Evolutionary conservation across 805 yeast genomes (phyloP), one percentile per base, ranked within the genome.

Genomic region (Starmerella gropengiesseri): DNA sequence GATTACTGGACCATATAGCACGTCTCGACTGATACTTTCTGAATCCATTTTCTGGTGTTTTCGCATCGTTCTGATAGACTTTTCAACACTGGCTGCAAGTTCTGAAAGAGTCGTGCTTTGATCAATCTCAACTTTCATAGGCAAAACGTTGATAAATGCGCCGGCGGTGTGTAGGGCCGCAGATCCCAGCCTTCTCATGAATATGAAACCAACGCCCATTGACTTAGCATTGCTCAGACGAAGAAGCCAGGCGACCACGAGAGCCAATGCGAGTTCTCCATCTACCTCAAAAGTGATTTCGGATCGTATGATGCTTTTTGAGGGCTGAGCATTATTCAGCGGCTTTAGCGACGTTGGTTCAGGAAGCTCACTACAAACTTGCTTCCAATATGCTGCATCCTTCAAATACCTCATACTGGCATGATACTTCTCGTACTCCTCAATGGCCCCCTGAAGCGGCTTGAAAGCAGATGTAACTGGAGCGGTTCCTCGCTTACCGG

Each of bases 141-240:
- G 50, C 2, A 47, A 34, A 13, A 47, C 50, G 20, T 47, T 47
- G 33, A 47, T 47, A 20, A 47, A 43, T 11, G 50, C 31, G 1
- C 50, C 50, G 2, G 45, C 44, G 1, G 50, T 20, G 14, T 37
- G 36, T 3, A 47, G 30, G 1, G 50, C 50, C 2, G 43, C 40
- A 3, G 50, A 47, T 8, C 50, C 50, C 3, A 47, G 39, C 3
- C 50, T 25, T 2, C 50, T 34, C 50, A 47, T 47, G 13, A 47
- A 44, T 16, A 47, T 47, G 34, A 43, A 47, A 2, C 50, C 50
- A 12, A 28, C 12, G 11, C 41, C 21, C 45, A 47, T 37, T 5
- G 31, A 38, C 2, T 16, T 12, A 7, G 29, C 13, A 18, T 35
- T 35, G 37, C 45, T 19, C 17, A 47, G 21, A 1, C 50, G 50